Evolutionary conservation across 495 filamentous ascomycete species (phyloP), one percentile per base, ranked within the genome.

Genomic region (Neurospora hispaniola): DNA sequence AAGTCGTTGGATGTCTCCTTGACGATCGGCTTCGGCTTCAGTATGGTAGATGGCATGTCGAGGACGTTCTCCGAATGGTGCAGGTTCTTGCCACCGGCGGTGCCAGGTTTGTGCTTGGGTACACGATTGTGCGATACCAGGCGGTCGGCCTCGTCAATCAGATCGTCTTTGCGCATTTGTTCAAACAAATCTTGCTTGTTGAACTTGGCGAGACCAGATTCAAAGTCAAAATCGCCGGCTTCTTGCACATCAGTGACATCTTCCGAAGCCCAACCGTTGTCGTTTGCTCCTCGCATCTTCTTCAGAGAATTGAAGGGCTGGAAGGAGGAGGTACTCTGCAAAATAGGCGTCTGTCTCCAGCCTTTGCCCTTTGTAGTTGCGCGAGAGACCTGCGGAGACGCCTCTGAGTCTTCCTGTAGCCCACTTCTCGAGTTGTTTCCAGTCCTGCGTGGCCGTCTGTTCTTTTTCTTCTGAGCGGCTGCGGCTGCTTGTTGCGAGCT

Each of bases 161-260:
- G 90, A 75, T 98, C 96, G 62, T 96, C 92, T 75, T 93, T 86
- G 66, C 93, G 86, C 76, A 98, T 93, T 79, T 97, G 88, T 70
- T 92, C 91, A 79, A 98, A 98, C 11, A 98, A 87, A 9, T 88
- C 87, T 27, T 90, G 87, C 84, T 99, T 99, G 81, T 99, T 94
- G 75, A 99, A 99, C 76, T 96, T 96, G 20, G 92, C 93, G 14
- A 97, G 84, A 74, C 93, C 93, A 31, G 88, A 90, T 75, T 91
- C 88, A 76, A 98, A 98, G 81, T 98, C 94, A 74, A 98, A 98
- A 73, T 98, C 95, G 2, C 91, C 92, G 82, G 93, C 86, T 77
- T 95, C 95, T 81, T 97, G 95, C n/a, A 97, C 94, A 81, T 99
- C 96, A 3, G 94, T 97, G 35, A 94, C 94, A 81, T 98, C 94